These are phyloP conservation scores for Allium sativum DNA, from an alignment of 106 monocot genomes.

Conservation along the genomic window DNA sequence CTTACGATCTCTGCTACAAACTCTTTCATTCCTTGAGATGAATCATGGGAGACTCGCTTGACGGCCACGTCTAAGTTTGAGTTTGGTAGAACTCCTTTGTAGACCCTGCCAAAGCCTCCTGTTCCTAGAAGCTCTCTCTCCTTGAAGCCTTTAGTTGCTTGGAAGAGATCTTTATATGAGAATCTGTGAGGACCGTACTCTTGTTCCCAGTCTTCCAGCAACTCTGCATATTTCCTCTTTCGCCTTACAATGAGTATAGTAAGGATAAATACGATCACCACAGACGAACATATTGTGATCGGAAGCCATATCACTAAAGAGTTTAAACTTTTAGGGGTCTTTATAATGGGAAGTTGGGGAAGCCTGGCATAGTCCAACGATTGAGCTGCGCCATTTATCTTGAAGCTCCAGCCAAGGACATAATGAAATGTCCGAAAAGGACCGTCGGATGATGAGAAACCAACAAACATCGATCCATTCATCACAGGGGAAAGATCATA, in stretches of 20 bases:
- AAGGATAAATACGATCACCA: not conserved
- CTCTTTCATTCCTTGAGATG: slow-evolving; percentile 4
- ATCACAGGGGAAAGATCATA: slow-evolving; percentile 20
- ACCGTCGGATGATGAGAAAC: slow-evolving; percentile 30
- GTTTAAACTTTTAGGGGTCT: not conserved
- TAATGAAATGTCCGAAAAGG: slow-evolving; percentile 11
- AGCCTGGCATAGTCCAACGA: slow-evolving; percentile 8
- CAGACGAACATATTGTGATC: not conserved
- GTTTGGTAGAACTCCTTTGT: slow-evolving; percentile 1
- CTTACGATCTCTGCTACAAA: slow-evolving; percentile 3
- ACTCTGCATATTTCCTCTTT: slow-evolving; percentile 1
- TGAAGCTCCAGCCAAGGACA: slow-evolving; percentile 43
- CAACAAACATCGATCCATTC: slow-evolving; percentile 22
- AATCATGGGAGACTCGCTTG: not conserved
- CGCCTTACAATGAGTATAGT: not conserved
- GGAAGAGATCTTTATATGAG: not conserved
- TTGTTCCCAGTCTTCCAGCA: slow-evolving; percentile 4
- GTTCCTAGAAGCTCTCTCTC: not conserved
- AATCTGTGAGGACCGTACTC: slow-evolving; percentile 5
- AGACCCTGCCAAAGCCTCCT: slow-evolving; percentile 8
- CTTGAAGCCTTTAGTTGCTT: slow-evolving; percentile 2
- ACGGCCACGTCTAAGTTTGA: not conserved
- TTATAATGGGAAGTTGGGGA: not conserved
- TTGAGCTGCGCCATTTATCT: slow-evolving; percentile 17
- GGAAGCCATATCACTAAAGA: slow-evolving; percentile 4